Conservation (phyloP, 2,329 filamentous ascomycete species). For the Rutstroemia sp. region DNA sequence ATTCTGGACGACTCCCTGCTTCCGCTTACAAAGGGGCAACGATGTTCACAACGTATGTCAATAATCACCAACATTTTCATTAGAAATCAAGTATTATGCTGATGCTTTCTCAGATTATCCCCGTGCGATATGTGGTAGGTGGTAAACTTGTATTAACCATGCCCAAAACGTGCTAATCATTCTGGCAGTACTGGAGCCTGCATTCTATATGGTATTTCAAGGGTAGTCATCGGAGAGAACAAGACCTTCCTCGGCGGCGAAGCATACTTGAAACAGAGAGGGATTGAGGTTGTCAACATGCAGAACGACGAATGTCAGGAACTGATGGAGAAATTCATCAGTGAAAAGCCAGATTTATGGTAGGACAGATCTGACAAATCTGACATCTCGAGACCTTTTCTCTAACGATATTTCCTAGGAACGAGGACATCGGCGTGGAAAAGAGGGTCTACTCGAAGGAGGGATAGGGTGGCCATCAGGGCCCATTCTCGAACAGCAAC, state of each 20-base stretch:
- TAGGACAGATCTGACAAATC: constrained; percentile 33
- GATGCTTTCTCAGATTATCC: constrained; percentile 39
- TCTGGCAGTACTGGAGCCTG: constrained; percentile 56
- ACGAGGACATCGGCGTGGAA: constrained; percentile 51
- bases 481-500: too few species aligned
- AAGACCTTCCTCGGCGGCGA: constrained; percentile 64
- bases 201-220: constrained; percentile 64
- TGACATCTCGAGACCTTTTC: not conserved
- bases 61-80: not conserved
- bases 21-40: constrained; percentile 62
- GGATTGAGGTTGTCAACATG: constrained; percentile 67
- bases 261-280: constrained; percentile 57
- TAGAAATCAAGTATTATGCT: not conserved
- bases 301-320: constrained; percentile 57
- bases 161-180: constrained; percentile 1
- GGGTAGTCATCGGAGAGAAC: constrained; percentile 74
- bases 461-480: not conserved
- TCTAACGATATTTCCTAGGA: constrained; percentile 33
- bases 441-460: constrained; percentile 34
- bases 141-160: constrained; percentile 27
- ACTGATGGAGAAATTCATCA: constrained; percentile 66
- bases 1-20: constrained; percentile 64
- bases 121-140: constrained; percentile 65
- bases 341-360: constrained; percentile 66
- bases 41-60: constrained; percentile 64